Evolutionary conservation across 2,329 filamentous ascomycete genomes (phyloP).

Genomic region (Phaeosphaeria sp.): DNA sequence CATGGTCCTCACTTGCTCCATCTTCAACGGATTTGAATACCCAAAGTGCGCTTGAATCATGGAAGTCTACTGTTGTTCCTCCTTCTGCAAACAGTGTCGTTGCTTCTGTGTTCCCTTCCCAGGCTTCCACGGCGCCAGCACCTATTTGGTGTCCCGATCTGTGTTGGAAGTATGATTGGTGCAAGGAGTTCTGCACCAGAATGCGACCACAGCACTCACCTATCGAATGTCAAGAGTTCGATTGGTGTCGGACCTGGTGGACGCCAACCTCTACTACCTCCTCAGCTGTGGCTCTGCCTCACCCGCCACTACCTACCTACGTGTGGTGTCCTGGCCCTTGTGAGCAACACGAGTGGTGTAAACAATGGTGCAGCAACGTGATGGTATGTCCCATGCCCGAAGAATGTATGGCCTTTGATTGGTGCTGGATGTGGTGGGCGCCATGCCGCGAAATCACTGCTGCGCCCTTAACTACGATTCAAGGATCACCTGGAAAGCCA

Average conservation of each 20-base stretch:
- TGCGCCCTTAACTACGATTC: not conserved
- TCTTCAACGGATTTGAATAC: not conserved
- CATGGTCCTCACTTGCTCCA: not conserved
- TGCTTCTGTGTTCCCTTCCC: not conserved
- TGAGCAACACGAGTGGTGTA: not conserved
- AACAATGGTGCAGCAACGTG: not conserved
- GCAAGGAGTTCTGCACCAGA: conserved; percentile 4
- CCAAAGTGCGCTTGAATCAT: not conserved
- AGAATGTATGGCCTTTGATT: not conserved
- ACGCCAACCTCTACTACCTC: no score
- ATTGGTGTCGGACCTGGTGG: conserved; percentile 9
- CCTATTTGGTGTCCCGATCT: conserved; percentile 5
- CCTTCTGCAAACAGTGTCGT: not conserved
- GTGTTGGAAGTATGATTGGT: conserved; percentile 4
- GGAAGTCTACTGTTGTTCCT: not conserved
- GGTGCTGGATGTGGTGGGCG: not conserved
- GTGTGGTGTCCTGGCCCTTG: not conserved
- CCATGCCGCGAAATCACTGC: not conserved
- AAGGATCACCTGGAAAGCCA: not conserved
- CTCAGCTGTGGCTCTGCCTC: not conserved
- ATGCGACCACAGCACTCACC: conserved; percentile 3
- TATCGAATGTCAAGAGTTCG: conserved; percentile 11
- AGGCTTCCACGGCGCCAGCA: not conserved
- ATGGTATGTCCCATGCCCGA: not conserved
- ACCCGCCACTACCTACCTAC: not conserved